Conservation (phyloP, 306 rosid species). For the Mimosa pudica region DNA sequence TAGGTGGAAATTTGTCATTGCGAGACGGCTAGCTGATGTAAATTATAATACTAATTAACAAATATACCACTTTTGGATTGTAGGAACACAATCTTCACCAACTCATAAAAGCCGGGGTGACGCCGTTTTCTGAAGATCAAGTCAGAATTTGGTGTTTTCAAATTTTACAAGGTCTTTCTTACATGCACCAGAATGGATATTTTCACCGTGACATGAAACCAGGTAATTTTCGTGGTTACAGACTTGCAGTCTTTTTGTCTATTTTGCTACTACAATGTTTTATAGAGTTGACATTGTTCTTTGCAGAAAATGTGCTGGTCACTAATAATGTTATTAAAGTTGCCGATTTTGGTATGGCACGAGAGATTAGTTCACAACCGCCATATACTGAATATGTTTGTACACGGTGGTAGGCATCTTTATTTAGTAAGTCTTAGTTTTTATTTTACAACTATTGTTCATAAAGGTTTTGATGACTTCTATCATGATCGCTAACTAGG, state of each 20-base stretch:
- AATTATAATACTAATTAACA: conserved; percentile 24
- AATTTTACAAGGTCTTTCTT: conserved; percentile 96
- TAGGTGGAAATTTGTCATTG: conserved; percentile 38
- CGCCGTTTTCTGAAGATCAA: conserved; percentile 80
- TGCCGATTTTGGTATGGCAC: conserved; percentile 98
- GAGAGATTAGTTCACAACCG: conserved; percentile 83
- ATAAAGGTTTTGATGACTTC: conserved; percentile 6
- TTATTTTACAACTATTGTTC: conserved; percentile 2
- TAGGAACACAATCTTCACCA: conserved; percentile 95
- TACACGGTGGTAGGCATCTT: conserved; percentile 78
- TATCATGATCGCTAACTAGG: conserved; percentile 51
- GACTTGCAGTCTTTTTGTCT: background rate
- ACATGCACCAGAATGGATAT: conserved; percentile 98
- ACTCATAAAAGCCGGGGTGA: conserved; percentile 85
- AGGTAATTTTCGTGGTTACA: conserved; percentile 53
- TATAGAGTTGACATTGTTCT: background rate
- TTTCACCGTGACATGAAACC: conserved; percentile 99
- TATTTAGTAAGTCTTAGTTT: background rate
- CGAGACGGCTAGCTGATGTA: background rate
- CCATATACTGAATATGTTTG: conserved; percentile 97
- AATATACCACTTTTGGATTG: conserved; percentile 25
- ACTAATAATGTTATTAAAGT: conserved; percentile 77
- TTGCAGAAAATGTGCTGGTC: conserved; percentile 88
- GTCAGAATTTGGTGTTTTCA: conserved; percentile 95
- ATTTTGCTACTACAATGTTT: conserved; percentile 12